These are phyloP conservation scores for Fragaria nilgerrensis DNA, from an alignment of 306 rosid species.

Conservation along the genomic window DNA sequence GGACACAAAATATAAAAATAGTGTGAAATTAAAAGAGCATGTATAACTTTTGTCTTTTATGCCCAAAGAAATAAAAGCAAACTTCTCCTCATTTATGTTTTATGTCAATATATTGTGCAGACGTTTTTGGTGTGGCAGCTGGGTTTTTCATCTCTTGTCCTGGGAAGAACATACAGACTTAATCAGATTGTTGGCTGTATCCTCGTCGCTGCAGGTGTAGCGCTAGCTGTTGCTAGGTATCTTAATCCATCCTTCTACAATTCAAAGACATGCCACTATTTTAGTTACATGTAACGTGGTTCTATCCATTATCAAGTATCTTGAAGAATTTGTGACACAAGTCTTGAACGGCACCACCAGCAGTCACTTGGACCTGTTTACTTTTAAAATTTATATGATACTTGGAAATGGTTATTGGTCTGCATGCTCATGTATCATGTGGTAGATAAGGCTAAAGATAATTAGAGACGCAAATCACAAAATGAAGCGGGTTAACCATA, in stretches of 20 bases:
- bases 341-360: background rate
- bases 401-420: background rate
- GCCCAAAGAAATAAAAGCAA: background rate
- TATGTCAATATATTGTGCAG: slow-evolving; percentile 47
- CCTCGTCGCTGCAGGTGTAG: slow-evolving; percentile 73
- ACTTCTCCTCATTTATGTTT: slow-evolving; percentile 18
- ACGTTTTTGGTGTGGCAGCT: slow-evolving; percentile 94
- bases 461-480: background rate
- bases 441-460: background rate
- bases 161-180: slow-evolving; percentile 65
- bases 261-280: slow-evolving; percentile 6
- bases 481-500: background rate
- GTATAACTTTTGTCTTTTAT: background rate
- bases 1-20: background rate
- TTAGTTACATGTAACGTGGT: background rate
- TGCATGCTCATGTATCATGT: background rate
- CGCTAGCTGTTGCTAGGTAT: slow-evolving; percentile 77
- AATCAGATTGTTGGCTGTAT: slow-evolving; percentile 75
- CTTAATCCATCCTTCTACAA: slow-evolving; percentile 24
- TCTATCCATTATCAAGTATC: background rate
- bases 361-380: background rate
- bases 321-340: background rate
- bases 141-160: slow-evolving; percentile 51
- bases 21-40: background rate
- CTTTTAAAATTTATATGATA: background rate